Conservation (phyloP, 2,329 filamentous ascomycete genomes). For the Geosmithia morbida region DNA sequence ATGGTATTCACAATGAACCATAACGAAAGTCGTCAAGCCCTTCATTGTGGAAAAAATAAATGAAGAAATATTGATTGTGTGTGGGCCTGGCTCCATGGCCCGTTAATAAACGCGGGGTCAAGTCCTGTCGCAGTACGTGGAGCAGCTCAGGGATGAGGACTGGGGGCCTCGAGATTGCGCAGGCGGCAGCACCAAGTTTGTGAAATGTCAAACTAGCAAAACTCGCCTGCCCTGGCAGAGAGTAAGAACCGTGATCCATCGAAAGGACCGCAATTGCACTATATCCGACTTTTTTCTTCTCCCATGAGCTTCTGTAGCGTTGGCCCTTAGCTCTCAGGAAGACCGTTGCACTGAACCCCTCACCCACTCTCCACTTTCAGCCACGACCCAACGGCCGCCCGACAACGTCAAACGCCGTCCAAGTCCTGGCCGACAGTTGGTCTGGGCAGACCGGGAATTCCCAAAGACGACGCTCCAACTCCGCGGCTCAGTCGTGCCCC, state of each 20-base stretch:
- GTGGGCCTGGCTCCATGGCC: background rate
- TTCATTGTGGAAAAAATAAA: background rate
- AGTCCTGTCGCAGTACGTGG: background rate
- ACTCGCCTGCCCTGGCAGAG: background rate
- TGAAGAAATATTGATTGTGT: background rate
- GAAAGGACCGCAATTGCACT: background rate
- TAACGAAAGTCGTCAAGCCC: background rate
- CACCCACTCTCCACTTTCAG: background rate
- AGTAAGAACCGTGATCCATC: background rate
- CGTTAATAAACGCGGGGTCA: background rate
- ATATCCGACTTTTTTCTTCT: background rate
- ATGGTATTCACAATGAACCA: background rate
- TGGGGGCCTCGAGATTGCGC: constrained; percentile 1
- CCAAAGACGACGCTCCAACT: background rate
- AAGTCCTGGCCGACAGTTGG: background rate
- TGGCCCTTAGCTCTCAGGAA: background rate
- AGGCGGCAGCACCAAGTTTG: background rate
- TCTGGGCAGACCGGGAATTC: background rate
- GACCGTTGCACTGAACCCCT: background rate
- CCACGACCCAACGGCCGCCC: background rate
- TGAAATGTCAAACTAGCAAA: background rate
- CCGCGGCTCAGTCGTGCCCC: background rate
- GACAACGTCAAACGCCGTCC: background rate
- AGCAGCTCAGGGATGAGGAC: constrained; percentile 1
- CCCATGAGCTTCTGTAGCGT: background rate